Conservation (phyloP, 805 yeast species). For the Ogataea ramenticola region DNA sequence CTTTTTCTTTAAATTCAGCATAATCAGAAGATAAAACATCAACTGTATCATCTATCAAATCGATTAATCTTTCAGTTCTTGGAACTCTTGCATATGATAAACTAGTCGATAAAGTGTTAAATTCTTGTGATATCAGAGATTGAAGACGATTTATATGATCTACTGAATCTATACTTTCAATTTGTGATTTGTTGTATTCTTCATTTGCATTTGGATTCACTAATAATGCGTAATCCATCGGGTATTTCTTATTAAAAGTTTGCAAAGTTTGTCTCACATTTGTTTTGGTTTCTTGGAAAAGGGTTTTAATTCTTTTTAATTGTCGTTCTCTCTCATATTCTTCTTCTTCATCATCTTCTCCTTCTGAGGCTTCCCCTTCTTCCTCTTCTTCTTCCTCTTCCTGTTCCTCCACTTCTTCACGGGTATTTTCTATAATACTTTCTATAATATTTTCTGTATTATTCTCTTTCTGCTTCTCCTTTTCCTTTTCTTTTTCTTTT, state of each 20-base stretch:
- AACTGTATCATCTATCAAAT: constrained; percentile 25
- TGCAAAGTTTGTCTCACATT: background rate
- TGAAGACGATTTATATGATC: constrained; percentile 14
- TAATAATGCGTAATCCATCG: background rate
- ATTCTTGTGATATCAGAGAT: constrained; percentile 21
- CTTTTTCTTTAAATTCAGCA: constrained; percentile 8
- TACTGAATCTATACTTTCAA: background rate
- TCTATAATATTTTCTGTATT: too few relatives aligned
- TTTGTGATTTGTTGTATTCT: background rate
- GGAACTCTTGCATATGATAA: constrained; percentile 23
- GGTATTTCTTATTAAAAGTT: background rate
- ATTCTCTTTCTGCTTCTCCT: background rate
- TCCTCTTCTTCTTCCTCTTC: background rate
- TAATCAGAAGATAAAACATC: constrained; percentile 14
- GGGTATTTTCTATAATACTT: too few relatives aligned
- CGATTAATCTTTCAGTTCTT: constrained; percentile 25
- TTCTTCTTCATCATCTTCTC: background rate
- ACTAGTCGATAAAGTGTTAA: constrained; percentile 21
- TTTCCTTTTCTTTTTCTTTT: background rate
- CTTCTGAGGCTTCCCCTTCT: background rate
- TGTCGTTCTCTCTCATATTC: background rate
- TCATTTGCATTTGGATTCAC: constrained; percentile 1
- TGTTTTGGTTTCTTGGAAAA: background rate
- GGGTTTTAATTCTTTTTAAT: background rate
- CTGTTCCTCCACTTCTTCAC: background rate